Evolutionary conservation across 139 green algal species (phyloP), one percentile per base, ranked within the genome.

Genomic region (Eudorina sp.): DNA sequence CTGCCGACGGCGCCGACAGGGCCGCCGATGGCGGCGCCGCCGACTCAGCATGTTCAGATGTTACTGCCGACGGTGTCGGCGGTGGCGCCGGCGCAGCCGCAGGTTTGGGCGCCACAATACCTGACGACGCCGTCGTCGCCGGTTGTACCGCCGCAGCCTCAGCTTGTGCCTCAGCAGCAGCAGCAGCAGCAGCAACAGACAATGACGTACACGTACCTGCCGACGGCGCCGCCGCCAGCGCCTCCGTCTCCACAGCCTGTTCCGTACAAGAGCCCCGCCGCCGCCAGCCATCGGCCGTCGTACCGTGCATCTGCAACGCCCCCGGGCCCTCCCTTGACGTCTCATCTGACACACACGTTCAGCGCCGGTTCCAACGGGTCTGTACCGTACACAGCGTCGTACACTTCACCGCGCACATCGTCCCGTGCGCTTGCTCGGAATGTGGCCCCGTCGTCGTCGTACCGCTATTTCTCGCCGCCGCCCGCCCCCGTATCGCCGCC

Each of bases 381-480:
- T n/a, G n/a, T n/a, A n/a, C 34, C 75, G n/a, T 83, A 83, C 75
- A 27, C 36, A 8, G 62, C 43, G 43, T 25, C 43, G 73, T 81
- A 81, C 41, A 62, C 29, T 29, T 58, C 38, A 19, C 31, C 40
- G 29, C n/a, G n/a, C n/a, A n/a, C n/a, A n/a, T n/a, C n/a, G n/a
- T n/a, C n/a, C n/a, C n/a, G n/a, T n/a, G n/a, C n/a, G n/a, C n/a
- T n/a, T n/a, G n/a, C n/a, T n/a, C n/a, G n/a, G n/a, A n/a, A n/a
- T n/a, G n/a, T n/a, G n/a, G 7, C 70, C 19, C 4, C 40, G 70
- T 2, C 40, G 40, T 23, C 77, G 0, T 21, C 77, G 21, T 84
- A 70, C 53, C 53, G 53, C 11, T 84, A 84, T 53, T 84, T 84
- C 38, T 72, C 77, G 5, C 77, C 77, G 18, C 77, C 75, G 48